A percentile compares a stretch with the other conserved stretches of the same genome.
Evolutionary conservation across 2,329 filamentous ascomycete genomes (phyloP).

Genomic region (Epichloe gansuensis): DNA sequence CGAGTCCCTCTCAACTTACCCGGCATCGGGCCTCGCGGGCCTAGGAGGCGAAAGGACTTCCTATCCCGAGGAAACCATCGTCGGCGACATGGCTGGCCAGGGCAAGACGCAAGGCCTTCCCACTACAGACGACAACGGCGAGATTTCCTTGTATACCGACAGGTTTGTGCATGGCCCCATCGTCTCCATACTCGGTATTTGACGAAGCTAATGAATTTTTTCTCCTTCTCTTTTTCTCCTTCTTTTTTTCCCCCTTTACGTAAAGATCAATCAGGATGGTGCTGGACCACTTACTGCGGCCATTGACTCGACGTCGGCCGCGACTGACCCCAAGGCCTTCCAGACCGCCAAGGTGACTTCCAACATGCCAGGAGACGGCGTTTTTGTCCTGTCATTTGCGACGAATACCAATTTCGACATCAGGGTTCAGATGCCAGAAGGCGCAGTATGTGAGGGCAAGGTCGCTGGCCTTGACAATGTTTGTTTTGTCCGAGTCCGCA

Average conservation of each 20-base stretch:
- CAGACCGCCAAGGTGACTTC: neutral
- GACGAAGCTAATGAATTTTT: too few relatives aligned
- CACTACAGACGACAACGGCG: constrained; percentile 1
- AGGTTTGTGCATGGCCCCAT: neutral
- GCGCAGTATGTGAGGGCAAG: constrained; percentile 1
- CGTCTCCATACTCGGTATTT: too few relatives aligned
- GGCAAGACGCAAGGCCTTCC: constrained; percentile 2
- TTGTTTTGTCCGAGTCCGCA: constrained; percentile 4
- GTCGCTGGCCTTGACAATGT: constrained; percentile 5
- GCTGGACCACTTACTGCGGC: constrained; percentile 1
- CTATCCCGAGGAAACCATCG: neutral
- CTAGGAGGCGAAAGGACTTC: neutral
- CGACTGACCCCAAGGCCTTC: constrained; percentile 1
- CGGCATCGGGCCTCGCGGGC: neutral
- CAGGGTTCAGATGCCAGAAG: neutral
- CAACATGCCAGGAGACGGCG: constrained; percentile 1
- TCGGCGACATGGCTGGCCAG: neutral
- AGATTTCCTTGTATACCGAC: constrained; percentile 1
- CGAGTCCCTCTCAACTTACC: neutral
- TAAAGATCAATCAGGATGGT: constrained; percentile 2
- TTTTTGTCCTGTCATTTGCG: constrained; percentile 1
- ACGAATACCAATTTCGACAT: constrained; percentile 2
- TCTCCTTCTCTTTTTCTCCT: too few relatives aligned
- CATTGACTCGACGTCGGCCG: neutral
- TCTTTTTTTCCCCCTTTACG: neutral